Evolutionary conservation across 1,284 basidiomycete genomes (phyloP).

Genomic region (Trichosporon faecale): DNA sequence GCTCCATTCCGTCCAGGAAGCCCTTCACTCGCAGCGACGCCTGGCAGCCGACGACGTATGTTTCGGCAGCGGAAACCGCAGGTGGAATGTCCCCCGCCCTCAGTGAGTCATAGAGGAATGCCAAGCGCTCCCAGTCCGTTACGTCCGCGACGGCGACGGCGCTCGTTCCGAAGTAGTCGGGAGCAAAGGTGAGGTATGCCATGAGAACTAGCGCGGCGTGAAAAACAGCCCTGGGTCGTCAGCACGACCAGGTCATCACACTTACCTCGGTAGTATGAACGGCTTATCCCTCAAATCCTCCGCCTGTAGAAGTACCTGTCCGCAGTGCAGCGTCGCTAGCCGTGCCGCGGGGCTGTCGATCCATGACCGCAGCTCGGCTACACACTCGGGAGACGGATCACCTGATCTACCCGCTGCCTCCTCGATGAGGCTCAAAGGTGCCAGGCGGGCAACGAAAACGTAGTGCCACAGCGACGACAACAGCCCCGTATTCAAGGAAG

Average conservation of each 20-base stretch:
- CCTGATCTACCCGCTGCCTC: not conserved
- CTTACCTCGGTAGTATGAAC: not conserved
- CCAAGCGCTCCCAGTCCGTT: not conserved
- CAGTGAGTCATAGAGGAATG: not conserved
- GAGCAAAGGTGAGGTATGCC: not conserved
- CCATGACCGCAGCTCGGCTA: not conserved
- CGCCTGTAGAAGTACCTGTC: not conserved
- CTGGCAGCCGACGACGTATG: not conserved
- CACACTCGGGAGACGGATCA: not conserved
- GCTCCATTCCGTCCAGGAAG: not conserved
- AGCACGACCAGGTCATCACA: not conserved
- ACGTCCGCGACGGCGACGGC: not conserved
- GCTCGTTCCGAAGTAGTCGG: not conserved
- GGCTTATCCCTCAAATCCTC: not conserved
- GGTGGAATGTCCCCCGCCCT: not conserved
- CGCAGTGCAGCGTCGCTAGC: not conserved
- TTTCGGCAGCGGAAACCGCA: not conserved
- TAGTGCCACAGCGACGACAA: not conserved
- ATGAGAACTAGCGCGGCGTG: not conserved
- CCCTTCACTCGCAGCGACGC: not conserved
- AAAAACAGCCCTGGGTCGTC: not conserved
- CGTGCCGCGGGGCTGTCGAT: not conserved
- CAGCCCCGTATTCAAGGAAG: not conserved
- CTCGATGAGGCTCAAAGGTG: not conserved
- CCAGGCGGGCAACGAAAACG: not conserved